Evolutionary conservation across 768 basidiomycete species (phyloP), one percentile per base, ranked within the genome.

Genomic region (Leccinum subgranulosum): DNA sequence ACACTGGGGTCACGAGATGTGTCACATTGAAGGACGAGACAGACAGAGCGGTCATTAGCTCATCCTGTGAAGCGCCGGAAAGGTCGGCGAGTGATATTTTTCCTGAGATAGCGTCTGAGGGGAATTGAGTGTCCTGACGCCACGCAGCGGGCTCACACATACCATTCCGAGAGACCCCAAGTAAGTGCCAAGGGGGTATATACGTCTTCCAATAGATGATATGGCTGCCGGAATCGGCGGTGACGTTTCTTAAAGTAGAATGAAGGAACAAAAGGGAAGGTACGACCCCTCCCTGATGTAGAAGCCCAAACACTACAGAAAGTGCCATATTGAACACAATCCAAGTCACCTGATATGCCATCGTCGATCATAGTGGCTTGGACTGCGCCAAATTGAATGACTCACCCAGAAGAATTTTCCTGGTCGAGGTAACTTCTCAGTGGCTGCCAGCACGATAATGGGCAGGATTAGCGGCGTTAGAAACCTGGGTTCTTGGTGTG

Each of bases 221-320:
- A 12, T 57, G 58, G n/a, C 54, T 57, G 6, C 49, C 57, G 12
- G 55, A 54, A 41, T 23, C 49, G 17, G 60, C 2, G 8, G 51
- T 14, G 7, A 58, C 11, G 41, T 56, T 41, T 12, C 27, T 48
- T 27, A 75, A 57, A 14, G 45, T 41, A 9, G 68, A 67, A 54
- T 73, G 73, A 7, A 77, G 64, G 46, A 64, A 62, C 31, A 75
- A 61, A 29, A 73, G 66, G 25, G 76, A 77, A 6, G 70, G 76
- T n/a, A 76, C 69, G n/a, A 77, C 65, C 17, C 76, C 76, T 41
- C 75, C 76, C 59, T 77, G 76, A 33, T 77, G 76, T 29, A 76
- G 55, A 47, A 77, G 6, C 14, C 75, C 76, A 45, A 76, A 77
- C 12, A 76, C 57, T 5, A 70, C n/a, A 0, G 65, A 63, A 3